Conservation (phyloP, 805 yeast genomes). For the Candida boleticola region DNA sequence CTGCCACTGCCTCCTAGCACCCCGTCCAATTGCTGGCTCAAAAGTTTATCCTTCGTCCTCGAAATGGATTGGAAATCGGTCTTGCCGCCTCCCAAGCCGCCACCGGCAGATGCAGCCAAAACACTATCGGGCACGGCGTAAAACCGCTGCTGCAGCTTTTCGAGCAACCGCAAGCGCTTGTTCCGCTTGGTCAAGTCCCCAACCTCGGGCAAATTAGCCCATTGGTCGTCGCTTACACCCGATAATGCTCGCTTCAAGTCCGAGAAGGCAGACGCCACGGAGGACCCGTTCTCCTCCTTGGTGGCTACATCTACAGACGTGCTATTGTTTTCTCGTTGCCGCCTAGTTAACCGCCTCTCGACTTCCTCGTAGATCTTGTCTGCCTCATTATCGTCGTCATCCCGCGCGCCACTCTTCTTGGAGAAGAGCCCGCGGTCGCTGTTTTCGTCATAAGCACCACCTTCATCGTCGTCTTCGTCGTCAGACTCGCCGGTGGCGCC, state of each 20-base stretch:
- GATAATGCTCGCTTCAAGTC: slow-evolving; percentile 67
- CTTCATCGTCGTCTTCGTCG: slow-evolving; percentile 28
- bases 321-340: slow-evolving; percentile 33
- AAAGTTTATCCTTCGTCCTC: slow-evolving; percentile 59
- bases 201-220: slow-evolving; percentile 84
- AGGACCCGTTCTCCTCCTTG: slow-evolving; percentile 13
- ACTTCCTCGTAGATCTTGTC: slow-evolving; percentile 63
- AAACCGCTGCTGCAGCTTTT: slow-evolving; percentile 61
- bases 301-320: slow-evolving; percentile 14
- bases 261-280: slow-evolving; percentile 54
- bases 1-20: slow-evolving; percentile 10
- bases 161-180: slow-evolving; percentile 64
- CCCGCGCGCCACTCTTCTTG: slow-evolving; percentile 25
- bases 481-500: slow-evolving; percentile 12
- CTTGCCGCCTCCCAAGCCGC: slow-evolving; percentile 10
- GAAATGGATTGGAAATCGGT: slow-evolving; percentile 56
- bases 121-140: slow-evolving; percentile 84
- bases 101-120: slow-evolving; percentile 16
- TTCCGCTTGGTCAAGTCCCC: slow-evolving; percentile 81
- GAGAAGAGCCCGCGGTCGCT: slow-evolving; percentile 31
- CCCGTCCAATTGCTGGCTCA: slow-evolving; percentile 53
- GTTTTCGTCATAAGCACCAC: slow-evolving; percentile 22
- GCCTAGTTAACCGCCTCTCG: slow-evolving; percentile 51
- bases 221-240: slow-evolving; percentile 61
- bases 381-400: slow-evolving; percentile 74